Evolutionary conservation across 805 yeast species (phyloP).

Genomic region (Metschnikowia orientalis): DNA sequence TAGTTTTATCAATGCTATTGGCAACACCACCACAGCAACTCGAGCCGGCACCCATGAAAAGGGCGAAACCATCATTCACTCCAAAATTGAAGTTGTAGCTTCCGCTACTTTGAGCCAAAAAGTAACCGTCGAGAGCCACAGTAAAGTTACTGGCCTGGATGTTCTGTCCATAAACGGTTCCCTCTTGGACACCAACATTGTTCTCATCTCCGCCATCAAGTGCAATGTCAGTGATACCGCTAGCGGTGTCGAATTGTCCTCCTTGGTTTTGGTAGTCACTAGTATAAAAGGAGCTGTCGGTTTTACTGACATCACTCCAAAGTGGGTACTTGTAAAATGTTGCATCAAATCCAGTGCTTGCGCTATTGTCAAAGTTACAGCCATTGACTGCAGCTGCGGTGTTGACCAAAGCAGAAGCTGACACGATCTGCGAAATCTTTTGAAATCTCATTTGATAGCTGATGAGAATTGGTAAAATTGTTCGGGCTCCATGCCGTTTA

Average conservation of each 20-base stretch:
- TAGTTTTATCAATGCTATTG: slow-evolving; percentile 3
- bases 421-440: not conserved
- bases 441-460: slow-evolving; percentile 1
- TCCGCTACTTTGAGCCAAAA: slow-evolving; percentile 9
- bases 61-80: slow-evolving; percentile 13
- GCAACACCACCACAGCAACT: slow-evolving; percentile 12
- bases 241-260: not conserved
- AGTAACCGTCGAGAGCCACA: slow-evolving; percentile 11
- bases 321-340: slow-evolving; percentile 1
- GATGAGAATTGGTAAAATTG: too few relatives aligned
- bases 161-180: slow-evolving; percentile 1
- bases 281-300: not conserved
- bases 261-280: not conserved
- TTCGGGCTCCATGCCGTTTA: too few relatives aligned
- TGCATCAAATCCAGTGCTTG: not conserved
- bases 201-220: slow-evolving; percentile 1
- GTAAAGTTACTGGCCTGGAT: slow-evolving; percentile 6
- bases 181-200: not conserved
- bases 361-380: not conserved
- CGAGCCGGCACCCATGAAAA: slow-evolving; percentile 8
- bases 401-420: not conserved
- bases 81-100: slow-evolving; percentile 7
- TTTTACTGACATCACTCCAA: not conserved
- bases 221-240: slow-evolving; percentile 1
- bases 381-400: not conserved